Evolutionary conservation across 768 basidiomycete genomes (phyloP).

Genomic region (Multifurca ochricompacta): DNA sequence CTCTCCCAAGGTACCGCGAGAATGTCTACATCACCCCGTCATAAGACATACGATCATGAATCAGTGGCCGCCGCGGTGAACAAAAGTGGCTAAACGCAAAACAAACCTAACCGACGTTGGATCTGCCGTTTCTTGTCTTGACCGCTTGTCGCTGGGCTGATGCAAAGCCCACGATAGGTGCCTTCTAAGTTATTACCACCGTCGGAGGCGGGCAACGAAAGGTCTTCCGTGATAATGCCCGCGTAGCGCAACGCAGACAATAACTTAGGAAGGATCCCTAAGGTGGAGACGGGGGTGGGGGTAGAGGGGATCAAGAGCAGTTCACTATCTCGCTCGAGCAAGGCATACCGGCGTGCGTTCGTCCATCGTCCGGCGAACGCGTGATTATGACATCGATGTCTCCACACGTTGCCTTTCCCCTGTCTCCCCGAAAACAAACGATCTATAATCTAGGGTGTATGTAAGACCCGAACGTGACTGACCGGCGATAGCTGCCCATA

Average conservation of each 20-base stretch:
- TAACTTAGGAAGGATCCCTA: constrained; percentile 56
- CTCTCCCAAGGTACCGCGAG: constrained; percentile 71
- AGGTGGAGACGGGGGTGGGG: neutral
- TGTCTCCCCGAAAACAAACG: too few relatives aligned
- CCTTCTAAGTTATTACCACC: constrained; percentile 62
- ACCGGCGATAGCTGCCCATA: constrained; percentile 89
- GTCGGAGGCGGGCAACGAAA: constrained; percentile 55
- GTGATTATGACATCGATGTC: constrained; percentile 91
- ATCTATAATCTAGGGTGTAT: neutral
- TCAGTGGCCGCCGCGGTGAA: neutral
- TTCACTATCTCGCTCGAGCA: neutral
- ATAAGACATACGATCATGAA: neutral
- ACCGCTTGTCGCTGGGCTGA: constrained; percentile 3
- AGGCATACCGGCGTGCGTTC: constrained; percentile 57
- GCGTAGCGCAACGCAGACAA: constrained; percentile 46
- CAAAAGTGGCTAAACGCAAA: neutral
- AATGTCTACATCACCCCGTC: constrained; percentile 43
- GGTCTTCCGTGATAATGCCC: constrained; percentile 72
- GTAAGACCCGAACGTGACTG: constrained; percentile 9
- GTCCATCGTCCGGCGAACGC: constrained; percentile 61
- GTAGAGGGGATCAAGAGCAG: neutral
- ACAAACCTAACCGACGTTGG: constrained; percentile 57
- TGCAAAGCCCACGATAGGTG: constrained; percentile 76
- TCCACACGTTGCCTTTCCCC: constrained; percentile 76
- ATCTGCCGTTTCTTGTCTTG: constrained; percentile 34